Evolutionary conservation across 495 filamentous ascomycete genomes (phyloP).

Genomic region (Neurospora sp.): DNA sequence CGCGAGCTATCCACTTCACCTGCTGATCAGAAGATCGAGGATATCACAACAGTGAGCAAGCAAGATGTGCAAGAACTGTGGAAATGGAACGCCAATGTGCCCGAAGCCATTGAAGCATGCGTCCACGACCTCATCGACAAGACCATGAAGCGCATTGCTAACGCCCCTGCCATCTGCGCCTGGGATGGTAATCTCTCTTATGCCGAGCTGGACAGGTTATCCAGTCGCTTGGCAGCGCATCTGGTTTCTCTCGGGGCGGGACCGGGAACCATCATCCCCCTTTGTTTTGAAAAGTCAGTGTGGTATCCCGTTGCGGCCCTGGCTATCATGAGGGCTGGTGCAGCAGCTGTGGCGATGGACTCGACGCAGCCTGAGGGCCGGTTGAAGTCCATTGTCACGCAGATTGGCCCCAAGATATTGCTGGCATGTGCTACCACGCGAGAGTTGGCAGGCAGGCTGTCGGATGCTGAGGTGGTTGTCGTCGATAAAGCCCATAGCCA

Average conservation of each 20-base stretch:
- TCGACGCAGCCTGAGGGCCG: conserved; percentile 45
- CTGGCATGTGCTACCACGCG: neutral
- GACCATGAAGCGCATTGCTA: conserved; percentile 1
- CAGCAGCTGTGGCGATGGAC: conserved; percentile 43
- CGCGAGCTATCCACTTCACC: neutral
- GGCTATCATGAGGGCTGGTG: conserved; percentile 37
- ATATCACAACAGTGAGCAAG: neutral
- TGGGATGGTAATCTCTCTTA: conserved; percentile 46
- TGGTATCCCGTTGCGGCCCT: conserved; percentile 36
- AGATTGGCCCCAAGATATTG: conserved; percentile 23
- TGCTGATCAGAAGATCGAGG: neutral
- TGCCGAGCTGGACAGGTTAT: conserved; percentile 36
- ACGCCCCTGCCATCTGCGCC: conserved; percentile 12
- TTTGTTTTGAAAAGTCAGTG: conserved; percentile 41
- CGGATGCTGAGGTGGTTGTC: neutral
- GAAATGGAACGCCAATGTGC: conserved; percentile 6
- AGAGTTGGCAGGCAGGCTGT: neutral
- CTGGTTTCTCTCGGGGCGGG: conserved; percentile 37
- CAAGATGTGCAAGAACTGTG: neutral
- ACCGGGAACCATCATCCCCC: conserved; percentile 27
- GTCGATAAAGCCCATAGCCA: neutral
- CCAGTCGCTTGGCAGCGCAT: conserved; percentile 34
- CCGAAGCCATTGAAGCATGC: conserved; percentile 2
- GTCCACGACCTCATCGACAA: conserved; percentile 14
- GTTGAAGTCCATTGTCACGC: conserved; percentile 21